Conservation (phyloP, 1,284 basidiomycete genomes). For the Vanrija humicola region DNA sequence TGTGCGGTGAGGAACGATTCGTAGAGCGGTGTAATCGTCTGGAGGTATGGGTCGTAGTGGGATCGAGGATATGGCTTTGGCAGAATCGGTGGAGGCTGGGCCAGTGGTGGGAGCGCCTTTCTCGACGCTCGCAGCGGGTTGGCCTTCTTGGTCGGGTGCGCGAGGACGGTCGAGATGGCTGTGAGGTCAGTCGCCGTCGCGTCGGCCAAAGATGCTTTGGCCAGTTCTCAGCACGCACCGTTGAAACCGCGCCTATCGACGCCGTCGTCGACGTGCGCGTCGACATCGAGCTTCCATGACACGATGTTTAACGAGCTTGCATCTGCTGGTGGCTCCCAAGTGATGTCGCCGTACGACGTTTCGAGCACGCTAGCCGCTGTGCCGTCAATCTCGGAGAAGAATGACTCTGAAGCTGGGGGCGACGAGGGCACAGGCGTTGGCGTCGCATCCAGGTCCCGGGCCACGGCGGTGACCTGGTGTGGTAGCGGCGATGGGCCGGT, state of each 20-base stretch:
- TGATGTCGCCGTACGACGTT: conserved; percentile 26
- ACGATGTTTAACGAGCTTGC: conserved; percentile 40
- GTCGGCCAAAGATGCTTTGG: neutral
- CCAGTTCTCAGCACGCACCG: conserved; percentile 16
- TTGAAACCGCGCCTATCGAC: conserved; percentile 45
- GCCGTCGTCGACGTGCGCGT: conserved; percentile 30
- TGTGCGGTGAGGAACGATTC: conserved; percentile 50
- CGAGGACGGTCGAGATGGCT: conserved; percentile 72
- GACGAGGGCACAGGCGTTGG: conserved; percentile 34
- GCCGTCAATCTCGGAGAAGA: conserved; percentile 44
- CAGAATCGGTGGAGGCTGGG: conserved; percentile 61
- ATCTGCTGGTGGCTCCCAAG: conserved; percentile 31
- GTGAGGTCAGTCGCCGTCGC: neutral
- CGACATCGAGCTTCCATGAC: conserved; percentile 32
- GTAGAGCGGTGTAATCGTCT: conserved; percentile 70
- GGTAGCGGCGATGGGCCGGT: too few species aligned
- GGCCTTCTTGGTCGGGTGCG: conserved; percentile 76
- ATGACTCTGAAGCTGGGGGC: conserved; percentile 43
- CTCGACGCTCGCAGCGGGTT: conserved; percentile 79
- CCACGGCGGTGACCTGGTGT: too few species aligned
- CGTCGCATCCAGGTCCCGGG: conserved; percentile 15
- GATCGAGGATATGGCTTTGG: conserved; percentile 55
- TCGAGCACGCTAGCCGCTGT: conserved; percentile 40
- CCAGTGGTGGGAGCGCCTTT: conserved; percentile 62
- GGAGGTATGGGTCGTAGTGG: conserved; percentile 78